Percentiles rank a stretch among this genome's conserved stretches.
Conservation (phyloP, 495 filamentous ascomycete species). For the Lophiotrema nucula region DNA sequence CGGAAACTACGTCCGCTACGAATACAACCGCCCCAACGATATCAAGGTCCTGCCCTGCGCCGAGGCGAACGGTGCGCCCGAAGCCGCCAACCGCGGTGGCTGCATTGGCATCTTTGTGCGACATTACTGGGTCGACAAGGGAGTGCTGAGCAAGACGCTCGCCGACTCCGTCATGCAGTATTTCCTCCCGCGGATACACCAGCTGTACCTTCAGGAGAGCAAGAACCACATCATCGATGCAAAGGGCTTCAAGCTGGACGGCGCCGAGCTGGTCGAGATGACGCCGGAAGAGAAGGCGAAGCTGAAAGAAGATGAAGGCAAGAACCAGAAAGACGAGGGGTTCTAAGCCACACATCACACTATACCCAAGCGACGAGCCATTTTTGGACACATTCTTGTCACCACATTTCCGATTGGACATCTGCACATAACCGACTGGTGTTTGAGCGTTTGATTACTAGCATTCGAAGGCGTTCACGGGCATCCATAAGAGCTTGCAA, state of each 20-base stretch:
- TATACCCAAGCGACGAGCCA: too few relatives aligned
- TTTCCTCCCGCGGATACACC: slow-evolving; percentile 30
- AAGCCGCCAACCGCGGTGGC: slow-evolving; percentile 25
- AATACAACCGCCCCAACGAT: slow-evolving; percentile 40
- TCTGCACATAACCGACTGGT: too few relatives aligned
- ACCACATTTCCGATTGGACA: too few relatives aligned
- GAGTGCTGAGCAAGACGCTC: slow-evolving; percentile 10
- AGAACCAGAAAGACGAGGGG: slow-evolving; percentile 33
- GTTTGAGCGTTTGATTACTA: too few relatives aligned
- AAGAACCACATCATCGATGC: slow-evolving; percentile 24
- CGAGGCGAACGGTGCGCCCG: slow-evolving; percentile 41
- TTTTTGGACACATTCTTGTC: too few relatives aligned
- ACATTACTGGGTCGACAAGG: slow-evolving; percentile 35
- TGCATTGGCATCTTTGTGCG: slow-evolving; percentile 33
- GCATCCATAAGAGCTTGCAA: too few relatives aligned
- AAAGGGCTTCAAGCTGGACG: slow-evolving; percentile 27
- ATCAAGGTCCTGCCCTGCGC: slow-evolving; percentile 43
- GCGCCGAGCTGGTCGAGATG: slow-evolving; percentile 23
- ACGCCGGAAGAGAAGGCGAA: slow-evolving; percentile 22
- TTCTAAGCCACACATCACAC: too few relatives aligned
- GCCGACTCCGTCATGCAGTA: slow-evolving; percentile 30
- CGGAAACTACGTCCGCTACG: slow-evolving; percentile 43
- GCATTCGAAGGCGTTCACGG: too few relatives aligned
- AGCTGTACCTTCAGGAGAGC: slow-evolving; percentile 14
- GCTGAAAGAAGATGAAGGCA: neutral